Evolutionary conservation across 2,329 filamentous ascomycete genomes (phyloP).

Genomic region (Pseudogymnoascus sp.): DNA sequence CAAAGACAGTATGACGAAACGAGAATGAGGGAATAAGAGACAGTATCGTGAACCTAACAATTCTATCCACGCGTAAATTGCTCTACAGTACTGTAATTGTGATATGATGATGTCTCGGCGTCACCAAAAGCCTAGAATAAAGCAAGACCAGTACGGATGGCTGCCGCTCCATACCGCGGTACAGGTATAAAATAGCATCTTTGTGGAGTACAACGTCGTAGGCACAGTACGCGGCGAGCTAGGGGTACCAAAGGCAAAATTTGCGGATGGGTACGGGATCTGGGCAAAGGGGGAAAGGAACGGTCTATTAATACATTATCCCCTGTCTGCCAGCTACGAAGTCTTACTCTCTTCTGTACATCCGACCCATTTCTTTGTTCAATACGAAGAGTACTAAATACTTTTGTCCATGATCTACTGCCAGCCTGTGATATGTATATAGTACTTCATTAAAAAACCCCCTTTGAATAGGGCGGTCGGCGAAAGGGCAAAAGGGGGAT

Average conservation of each 20-base stretch:
- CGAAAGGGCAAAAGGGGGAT: background rate
- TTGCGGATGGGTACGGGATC: background rate
- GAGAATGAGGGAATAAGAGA: background rate
- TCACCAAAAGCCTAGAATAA: background rate
- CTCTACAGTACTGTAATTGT: background rate
- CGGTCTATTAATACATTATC: background rate
- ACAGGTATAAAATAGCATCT: background rate
- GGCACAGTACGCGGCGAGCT: background rate
- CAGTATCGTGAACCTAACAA: background rate
- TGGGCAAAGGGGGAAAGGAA: background rate
- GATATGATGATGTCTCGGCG: background rate
- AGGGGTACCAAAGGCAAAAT: background rate
- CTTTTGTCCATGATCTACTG: background rate
- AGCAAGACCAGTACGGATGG: background rate
- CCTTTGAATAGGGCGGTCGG: background rate
- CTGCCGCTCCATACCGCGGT: background rate
- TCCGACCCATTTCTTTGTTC: background rate
- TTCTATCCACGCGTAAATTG: background rate
- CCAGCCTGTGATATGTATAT: background rate
- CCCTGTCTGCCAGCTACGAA: background rate
- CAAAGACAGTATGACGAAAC: background rate
- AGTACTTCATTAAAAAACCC: background rate
- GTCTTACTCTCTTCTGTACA: background rate
- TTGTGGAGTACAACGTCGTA: background rate
- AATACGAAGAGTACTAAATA: conserved; percentile 5